Evolutionary conservation across 1,284 basidiomycete species (phyloP).

Genomic region (Heterobasidion annosum): DNA sequence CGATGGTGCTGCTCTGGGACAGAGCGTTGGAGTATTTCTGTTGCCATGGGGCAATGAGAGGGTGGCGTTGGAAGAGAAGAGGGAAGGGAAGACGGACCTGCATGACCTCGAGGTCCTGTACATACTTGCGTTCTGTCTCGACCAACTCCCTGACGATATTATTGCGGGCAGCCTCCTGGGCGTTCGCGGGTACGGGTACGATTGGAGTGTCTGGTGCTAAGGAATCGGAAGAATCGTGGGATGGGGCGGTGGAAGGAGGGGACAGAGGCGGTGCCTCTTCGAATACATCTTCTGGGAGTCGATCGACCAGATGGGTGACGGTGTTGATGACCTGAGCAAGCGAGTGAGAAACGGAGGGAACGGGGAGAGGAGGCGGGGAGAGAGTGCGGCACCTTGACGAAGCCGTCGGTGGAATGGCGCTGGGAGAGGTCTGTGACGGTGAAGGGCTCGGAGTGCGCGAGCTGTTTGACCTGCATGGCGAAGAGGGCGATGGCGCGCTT

Average conservation of each 20-base stretch:
- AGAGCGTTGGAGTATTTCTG: constrained; percentile 81
- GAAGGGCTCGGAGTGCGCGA: constrained; percentile 62
- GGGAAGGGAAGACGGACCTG: constrained; percentile 49
- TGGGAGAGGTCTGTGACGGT: constrained; percentile 88
- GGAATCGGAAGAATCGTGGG: constrained; percentile 54
- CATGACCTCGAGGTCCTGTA: constrained; percentile 95
- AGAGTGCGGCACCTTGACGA: constrained; percentile 70
- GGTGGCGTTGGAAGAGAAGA: constrained; percentile 11
- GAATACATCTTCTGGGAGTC: constrained; percentile 70
- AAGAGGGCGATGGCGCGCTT: constrained; percentile 76
- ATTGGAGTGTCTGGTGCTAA: constrained; percentile 34
- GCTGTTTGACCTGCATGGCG: constrained; percentile 62
- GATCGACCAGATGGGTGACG: constrained; percentile 82
- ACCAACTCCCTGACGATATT: constrained; percentile 84
- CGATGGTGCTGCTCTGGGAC: constrained; percentile 75
- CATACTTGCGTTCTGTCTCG: constrained; percentile 95
- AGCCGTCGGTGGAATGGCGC: constrained; percentile 86
- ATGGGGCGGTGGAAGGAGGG: constrained; percentile 36
- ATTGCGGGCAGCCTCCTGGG: constrained; percentile 60
- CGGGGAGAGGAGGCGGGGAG: not conserved
- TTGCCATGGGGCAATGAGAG: constrained; percentile 2
- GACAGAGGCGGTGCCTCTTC: constrained; percentile 54
- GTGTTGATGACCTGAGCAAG: constrained; percentile 76
- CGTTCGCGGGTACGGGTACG: constrained; percentile 32
- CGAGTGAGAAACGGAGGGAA: not conserved